A percentile compares a stretch with the other conserved stretches of the same genome.
These are phyloP conservation scores for Vicia villosa DNA, from an alignment of 306 rosid genomes.

Conservation along the genomic window DNA sequence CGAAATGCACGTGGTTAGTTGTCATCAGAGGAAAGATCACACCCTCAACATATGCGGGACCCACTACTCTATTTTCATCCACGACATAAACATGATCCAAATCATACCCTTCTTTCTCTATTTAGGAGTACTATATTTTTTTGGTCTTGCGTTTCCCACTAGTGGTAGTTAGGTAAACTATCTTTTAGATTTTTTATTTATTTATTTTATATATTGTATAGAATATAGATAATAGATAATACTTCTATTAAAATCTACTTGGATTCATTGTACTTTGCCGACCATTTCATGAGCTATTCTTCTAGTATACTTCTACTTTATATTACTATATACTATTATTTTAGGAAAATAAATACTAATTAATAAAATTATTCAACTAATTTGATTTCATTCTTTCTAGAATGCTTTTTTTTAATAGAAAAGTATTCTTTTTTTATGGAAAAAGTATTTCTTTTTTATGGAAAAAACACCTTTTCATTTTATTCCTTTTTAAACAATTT, in stretches of 20 bases:
- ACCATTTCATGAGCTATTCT: neutral
- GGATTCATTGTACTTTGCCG: neutral
- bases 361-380: no score
- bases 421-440: no score
- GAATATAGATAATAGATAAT: neutral
- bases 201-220: neutral
- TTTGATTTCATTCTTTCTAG: no score
- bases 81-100: slow-evolving; percentile 53
- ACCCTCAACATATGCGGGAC: slow-evolving; percentile 40
- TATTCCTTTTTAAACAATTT: no score
- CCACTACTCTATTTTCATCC: slow-evolving; percentile 46
- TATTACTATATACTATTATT: no score
- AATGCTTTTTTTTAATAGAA: no score
- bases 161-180: neutral
- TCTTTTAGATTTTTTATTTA: neutral
- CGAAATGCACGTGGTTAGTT: slow-evolving; percentile 84
- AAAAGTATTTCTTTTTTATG: no score
- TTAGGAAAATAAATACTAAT: no score
- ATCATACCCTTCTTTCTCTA: neutral
- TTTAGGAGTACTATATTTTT: no score
- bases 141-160: no score
- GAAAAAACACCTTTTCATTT: no score
- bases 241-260: neutral
- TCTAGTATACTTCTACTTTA: neutral
- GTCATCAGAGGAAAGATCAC: slow-evolving; percentile 40